phyloP scores from a whole-genome alignment of 345 rosid genomes.

The Lenwebbia sp. region DNA sequence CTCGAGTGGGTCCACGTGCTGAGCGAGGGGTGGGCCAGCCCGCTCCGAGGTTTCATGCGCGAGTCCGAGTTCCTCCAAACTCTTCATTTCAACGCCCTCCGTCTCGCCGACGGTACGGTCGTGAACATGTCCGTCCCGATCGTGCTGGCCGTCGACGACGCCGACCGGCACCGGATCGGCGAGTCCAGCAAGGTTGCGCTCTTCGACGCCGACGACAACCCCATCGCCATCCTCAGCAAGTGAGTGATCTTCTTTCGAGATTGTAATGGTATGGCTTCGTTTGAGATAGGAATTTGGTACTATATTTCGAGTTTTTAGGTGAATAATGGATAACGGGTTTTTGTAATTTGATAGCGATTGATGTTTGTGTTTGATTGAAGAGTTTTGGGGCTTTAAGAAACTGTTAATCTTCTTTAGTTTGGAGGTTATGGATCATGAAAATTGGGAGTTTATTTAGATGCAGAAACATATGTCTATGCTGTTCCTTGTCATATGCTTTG shows the following conservation, averaged over 20 bases:
- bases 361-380: neutral
- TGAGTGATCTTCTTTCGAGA: constrained; percentile 21
- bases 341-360: neutral
- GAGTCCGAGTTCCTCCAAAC: constrained; percentile 99
- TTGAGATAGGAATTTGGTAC: neutral
- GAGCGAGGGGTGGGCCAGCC: constrained; percentile 99
- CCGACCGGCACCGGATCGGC: constrained; percentile 54
- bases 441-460: neutral
- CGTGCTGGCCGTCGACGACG: constrained; percentile 77
- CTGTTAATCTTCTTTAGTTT: neutral
- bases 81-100: constrained; percentile 97
- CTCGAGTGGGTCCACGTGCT: constrained; percentile 91
- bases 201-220: constrained; percentile 47
- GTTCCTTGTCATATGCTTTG: neutral
- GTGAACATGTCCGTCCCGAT: constrained; percentile 98
- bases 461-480: neutral
- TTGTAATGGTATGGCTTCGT: neutral
- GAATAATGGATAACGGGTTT: neutral
- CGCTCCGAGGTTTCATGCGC: constrained; percentile 92
- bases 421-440: neutral
- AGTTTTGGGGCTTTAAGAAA: neutral
- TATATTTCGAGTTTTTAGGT: neutral
- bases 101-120: constrained; percentile 78
- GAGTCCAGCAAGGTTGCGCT: constrained; percentile 68
- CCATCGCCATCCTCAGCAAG: constrained; percentile 75